Evolutionary conservation across 1,284 basidiomycete species (phyloP).

Genomic region (Neolentinus lepideus): DNA sequence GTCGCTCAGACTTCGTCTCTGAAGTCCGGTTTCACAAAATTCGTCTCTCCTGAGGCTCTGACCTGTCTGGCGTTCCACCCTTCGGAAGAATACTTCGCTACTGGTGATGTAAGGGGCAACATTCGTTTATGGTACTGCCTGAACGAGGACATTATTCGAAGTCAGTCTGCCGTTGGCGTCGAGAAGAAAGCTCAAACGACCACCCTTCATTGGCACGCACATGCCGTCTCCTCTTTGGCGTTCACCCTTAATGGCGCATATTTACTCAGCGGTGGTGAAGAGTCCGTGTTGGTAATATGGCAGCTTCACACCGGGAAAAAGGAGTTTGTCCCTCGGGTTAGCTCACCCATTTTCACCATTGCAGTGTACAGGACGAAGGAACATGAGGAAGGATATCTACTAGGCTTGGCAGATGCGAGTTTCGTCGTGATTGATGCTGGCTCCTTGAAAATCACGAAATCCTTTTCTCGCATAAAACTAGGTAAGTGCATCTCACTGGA

Average conservation of each 20-base stretch:
- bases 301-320: slow-evolving; percentile 80
- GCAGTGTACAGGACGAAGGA: slow-evolving; percentile 39
- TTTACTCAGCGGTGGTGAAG: slow-evolving; percentile 92
- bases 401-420: slow-evolving; percentile 80
- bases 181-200: slow-evolving; percentile 80
- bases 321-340: slow-evolving; percentile 91
- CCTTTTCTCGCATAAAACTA: slow-evolving; percentile 75
- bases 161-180: slow-evolving; percentile 37
- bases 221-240: slow-evolving; percentile 83
- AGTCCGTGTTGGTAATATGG: slow-evolving; percentile 95
- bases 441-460: slow-evolving; percentile 66
- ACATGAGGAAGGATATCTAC: slow-evolving; percentile 81
- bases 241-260: slow-evolving; percentile 93
- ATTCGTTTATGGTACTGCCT: slow-evolving; percentile 94
- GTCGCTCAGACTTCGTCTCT: slow-evolving; percentile 55
- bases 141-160: slow-evolving; percentile 44
- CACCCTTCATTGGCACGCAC: slow-evolving; percentile 94
- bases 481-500: slow-evolving; percentile 35
- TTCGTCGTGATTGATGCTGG: slow-evolving; percentile 74
- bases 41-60: slow-evolving; percentile 73
- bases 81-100: slow-evolving; percentile 88
- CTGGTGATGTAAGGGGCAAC: slow-evolving; percentile 82
- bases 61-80: slow-evolving; percentile 90
- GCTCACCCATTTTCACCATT: slow-evolving; percentile 78
- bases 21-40: slow-evolving; percentile 75